Percentiles rank a stretch among this genome's conserved stretches.
Evolutionary conservation across 106 monocot species (phyloP).

Genomic region (Dactylorhiza incarnata): DNA sequence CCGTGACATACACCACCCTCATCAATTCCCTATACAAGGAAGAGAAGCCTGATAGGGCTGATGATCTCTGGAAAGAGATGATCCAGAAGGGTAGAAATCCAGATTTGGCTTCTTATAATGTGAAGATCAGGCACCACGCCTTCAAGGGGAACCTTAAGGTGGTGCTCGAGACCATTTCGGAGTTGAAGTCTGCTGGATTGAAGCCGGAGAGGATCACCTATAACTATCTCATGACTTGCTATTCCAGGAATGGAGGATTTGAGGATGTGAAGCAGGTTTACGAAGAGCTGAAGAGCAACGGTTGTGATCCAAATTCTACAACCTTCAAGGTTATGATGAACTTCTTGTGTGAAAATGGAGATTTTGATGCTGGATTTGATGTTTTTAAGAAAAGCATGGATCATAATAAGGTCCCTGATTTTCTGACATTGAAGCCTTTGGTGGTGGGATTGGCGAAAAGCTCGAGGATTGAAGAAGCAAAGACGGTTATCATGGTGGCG

Average conservation of each 20-base stretch:
- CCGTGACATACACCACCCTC: slow-evolving; percentile 33
- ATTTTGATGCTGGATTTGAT: slow-evolving; percentile 40
- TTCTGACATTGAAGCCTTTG: slow-evolving; percentile 39
- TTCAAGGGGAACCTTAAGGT: slow-evolving; percentile 32
- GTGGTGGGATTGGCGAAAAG: slow-evolving; percentile 57
- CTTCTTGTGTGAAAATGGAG: slow-evolving; percentile 41
- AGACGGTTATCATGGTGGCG: slow-evolving; percentile 34
- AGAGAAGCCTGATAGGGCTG: slow-evolving; percentile 38
- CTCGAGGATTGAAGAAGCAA: slow-evolving; percentile 45
- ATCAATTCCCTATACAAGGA: slow-evolving; percentile 41
- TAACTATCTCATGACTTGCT: slow-evolving; percentile 51
- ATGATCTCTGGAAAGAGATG: slow-evolving; percentile 67
- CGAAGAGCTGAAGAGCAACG: slow-evolving; percentile 20
- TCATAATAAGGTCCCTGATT: slow-evolving; percentile 60
- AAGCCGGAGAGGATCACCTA: slow-evolving; percentile 66
- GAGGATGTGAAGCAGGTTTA: slow-evolving; percentile 57
- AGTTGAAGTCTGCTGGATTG: slow-evolving; percentile 44
- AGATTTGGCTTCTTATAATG: slow-evolving; percentile 51
- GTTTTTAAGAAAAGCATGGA: slow-evolving; percentile 54
- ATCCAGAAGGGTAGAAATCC: slow-evolving; percentile 37
- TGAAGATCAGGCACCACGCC: slow-evolving; percentile 34
- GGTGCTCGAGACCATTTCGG: slow-evolving; percentile 35
- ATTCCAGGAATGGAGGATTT: slow-evolving; percentile 43
- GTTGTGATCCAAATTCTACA: slow-evolving; percentile 24
- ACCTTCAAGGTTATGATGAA: slow-evolving; percentile 45